phyloP scores from a whole-genome alignment of 2,329 filamentous ascomycete species.

The Emmonsiellopsis sp. region DNA sequence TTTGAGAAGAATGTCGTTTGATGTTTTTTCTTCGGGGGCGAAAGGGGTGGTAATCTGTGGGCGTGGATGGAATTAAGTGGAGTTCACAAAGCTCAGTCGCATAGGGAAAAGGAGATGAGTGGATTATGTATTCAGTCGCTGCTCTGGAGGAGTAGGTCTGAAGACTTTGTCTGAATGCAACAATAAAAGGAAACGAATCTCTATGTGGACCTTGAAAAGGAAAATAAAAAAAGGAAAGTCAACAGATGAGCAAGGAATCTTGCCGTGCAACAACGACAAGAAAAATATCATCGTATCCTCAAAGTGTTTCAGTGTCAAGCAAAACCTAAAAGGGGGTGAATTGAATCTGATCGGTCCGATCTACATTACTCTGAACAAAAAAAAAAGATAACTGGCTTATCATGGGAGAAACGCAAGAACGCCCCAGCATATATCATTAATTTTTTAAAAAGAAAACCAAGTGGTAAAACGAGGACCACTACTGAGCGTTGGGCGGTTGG shows the following conservation, averaged over 20 bases:
- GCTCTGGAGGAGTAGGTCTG: neutral
- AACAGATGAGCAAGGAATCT: neutral
- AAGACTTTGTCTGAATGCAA: neutral
- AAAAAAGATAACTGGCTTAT: neutral
- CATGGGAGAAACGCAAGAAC: constrained; percentile 1
- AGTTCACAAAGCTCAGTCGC: too few relatives aligned
- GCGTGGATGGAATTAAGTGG: too few relatives aligned
- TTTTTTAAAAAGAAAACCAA: constrained; percentile 7
- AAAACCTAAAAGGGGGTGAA: too few relatives aligned
- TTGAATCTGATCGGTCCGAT: too few relatives aligned
- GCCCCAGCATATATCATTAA: constrained; percentile 3
- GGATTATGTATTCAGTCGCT: neutral
- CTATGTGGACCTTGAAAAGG: neutral
- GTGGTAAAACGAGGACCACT: neutral
- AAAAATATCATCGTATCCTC: too few relatives aligned
- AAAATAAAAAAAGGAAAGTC: neutral
- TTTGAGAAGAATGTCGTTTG: constrained; percentile 55
- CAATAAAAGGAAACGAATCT: neutral
- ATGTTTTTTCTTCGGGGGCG: neutral
- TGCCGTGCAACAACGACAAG: neutral
- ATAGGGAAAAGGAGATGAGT: neutral
- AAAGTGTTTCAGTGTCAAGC: too few relatives aligned
- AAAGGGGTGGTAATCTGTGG: neutral
- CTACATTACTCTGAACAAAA: too few relatives aligned
- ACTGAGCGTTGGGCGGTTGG: constrained; percentile 48